Conservation (phyloP, 192 early-diverging fungal genomes). For the Coemansia sp. region DNA sequence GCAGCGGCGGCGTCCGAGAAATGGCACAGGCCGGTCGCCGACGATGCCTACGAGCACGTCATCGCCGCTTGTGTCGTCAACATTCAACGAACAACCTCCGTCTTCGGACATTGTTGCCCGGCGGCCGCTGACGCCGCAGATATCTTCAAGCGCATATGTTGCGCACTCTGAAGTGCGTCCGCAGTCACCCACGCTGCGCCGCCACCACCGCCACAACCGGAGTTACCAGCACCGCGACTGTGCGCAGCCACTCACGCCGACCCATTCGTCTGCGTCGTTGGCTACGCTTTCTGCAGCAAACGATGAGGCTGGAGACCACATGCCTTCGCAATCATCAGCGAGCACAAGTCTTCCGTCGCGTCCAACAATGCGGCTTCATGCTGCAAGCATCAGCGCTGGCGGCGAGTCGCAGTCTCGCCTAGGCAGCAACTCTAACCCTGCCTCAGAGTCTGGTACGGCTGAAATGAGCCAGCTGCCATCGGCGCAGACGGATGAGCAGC, state of each 20-base stretch:
- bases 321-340: constrained; percentile 10
- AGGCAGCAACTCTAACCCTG: neutral
- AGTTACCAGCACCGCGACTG: constrained; percentile 40
- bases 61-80: constrained; percentile 17
- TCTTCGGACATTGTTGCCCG: constrained; percentile 27
- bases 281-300: constrained; percentile 14
- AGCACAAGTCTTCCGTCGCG: constrained; percentile 14
- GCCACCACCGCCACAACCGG: constrained; percentile 37
- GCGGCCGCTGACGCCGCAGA: constrained; percentile 52
- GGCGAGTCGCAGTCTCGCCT: constrained; percentile 7
- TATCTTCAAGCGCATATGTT: constrained; percentile 23
- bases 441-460: neutral
- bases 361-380: constrained; percentile 36
- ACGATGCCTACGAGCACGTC: constrained; percentile 21
- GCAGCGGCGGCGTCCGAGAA: constrained; percentile 35
- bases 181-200: constrained; percentile 30
- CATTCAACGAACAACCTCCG: constrained; percentile 11
- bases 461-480: constrained; percentile 4
- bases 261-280: constrained; percentile 41
- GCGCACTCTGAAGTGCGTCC: constrained; percentile 8
- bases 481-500: constrained; percentile 13
- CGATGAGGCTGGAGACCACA: neutral
- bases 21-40: constrained; percentile 30
- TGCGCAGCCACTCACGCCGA: constrained; percentile 44
- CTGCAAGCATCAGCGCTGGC: constrained; percentile 35